phyloP scores from a whole-genome alignment of 257 asterid genomes.

The Buddleja alternifolia region DNA sequence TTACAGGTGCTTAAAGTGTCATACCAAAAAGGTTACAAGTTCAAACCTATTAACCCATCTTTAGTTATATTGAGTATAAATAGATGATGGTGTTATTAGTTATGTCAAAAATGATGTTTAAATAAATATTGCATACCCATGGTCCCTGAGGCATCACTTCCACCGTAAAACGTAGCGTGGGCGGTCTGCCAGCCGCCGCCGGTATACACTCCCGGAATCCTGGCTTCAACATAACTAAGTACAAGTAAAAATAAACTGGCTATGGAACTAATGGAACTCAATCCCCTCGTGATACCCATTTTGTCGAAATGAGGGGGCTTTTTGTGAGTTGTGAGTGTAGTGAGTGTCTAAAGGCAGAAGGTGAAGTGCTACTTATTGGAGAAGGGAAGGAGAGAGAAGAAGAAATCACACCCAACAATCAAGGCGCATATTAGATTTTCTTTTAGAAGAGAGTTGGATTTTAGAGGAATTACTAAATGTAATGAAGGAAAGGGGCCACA shows the following conservation, averaged over 20 bases:
- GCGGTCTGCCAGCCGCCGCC: conserved; percentile 75
- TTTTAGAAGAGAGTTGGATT: no score
- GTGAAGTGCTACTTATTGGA: conserved; percentile 53
- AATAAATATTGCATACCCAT: conserved; percentile 54
- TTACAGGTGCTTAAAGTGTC: no score
- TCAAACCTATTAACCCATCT: no score
- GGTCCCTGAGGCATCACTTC: conserved; percentile 85
- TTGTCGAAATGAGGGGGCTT: neutral
- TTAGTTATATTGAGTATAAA: no score
- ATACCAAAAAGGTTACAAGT: no score
- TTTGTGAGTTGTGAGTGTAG: no score
- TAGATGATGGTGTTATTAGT: no score
- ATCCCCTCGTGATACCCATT: conserved; percentile 23
- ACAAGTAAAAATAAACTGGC: conserved; percentile 24
- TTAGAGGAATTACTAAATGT: conserved; percentile 18
- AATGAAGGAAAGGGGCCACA: conserved; percentile 36
- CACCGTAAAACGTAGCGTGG: conserved; percentile 94
- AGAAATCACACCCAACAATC: conserved; percentile 39
- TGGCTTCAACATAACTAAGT: conserved; percentile 38
- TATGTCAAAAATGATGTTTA: no score
- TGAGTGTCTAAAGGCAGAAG: conserved; percentile 23
- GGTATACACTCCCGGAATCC: conserved; percentile 66
- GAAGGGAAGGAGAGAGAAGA: conserved; percentile 39
- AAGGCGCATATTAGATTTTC: conserved; percentile 39
- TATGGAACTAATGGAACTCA: conserved; percentile 30